A percentile compares a stretch with the other conserved stretches of the same genome.
Evolutionary conservation across 495 filamentous ascomycete species (phyloP).

Genomic region (Platismatia glauca): DNA sequence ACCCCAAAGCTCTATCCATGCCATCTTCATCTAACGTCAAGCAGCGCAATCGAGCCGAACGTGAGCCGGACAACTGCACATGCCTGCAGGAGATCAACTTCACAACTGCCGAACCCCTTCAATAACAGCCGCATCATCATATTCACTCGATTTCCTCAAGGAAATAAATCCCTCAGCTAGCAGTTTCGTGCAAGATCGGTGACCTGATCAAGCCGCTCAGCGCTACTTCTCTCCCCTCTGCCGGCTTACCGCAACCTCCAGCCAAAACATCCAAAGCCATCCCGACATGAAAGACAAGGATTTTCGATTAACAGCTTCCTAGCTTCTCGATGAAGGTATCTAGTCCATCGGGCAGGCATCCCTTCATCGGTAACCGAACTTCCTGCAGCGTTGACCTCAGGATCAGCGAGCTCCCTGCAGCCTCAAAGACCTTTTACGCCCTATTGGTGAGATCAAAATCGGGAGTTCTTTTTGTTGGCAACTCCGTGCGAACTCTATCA

Average conservation of each 20-base stretch:
- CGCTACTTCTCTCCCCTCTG: not conserved
- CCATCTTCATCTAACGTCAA: not conserved
- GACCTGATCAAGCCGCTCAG: not conserved
- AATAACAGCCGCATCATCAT: not conserved
- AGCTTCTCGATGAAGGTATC: not conserved
- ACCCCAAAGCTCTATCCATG: not conserved
- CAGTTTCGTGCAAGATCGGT: not conserved
- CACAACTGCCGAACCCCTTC: not conserved
- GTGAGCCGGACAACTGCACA: not conserved
- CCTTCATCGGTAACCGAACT: not conserved
- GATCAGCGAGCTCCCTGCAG: not conserved
- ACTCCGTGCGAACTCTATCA: not conserved
- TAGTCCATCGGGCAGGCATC: not conserved
- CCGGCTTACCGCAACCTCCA: not conserved
- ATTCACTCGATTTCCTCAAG: not conserved
- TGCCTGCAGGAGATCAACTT: not conserved
- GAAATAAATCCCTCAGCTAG: not conserved
- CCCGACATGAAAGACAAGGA: not conserved
- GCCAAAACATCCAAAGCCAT: not conserved
- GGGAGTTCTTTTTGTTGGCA: not conserved
- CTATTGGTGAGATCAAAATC: not conserved
- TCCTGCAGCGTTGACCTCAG: not conserved
- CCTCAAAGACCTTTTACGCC: not conserved
- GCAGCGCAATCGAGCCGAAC: not conserved
- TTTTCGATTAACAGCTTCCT: not conserved